Base-by-base conservation (phyloP, 139 green algal genomes). In the Ettlia oleoabundans region DNA sequence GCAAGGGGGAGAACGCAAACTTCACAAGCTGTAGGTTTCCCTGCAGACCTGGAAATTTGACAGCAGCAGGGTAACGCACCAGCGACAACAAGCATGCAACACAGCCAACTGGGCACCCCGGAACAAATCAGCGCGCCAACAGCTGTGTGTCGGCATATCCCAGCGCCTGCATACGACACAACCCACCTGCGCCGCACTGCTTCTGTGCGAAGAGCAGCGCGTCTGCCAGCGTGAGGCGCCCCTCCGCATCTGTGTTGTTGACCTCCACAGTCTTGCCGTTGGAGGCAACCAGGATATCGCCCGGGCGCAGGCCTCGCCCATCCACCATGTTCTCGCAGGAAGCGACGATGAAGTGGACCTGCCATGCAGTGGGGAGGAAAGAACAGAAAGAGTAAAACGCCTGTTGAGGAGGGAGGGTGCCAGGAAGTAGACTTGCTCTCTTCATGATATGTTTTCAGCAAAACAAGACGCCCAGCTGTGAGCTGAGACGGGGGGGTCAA, bases 261-360 rank as follows among this genome's bases (percentile, higher is more conserved):
- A 90, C 87, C 86, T 98, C 94, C 18, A 98, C 93, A 0, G 94
- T 98, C 88, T 96, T 98, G 38, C 96, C 97, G 64, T 95, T 97
- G 51, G 95, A 94, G 0, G 93, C 89, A 19, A 91, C 97, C 62
- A 99, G 88, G 70, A 99, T 91, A 84, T 99, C 97, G 13, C 97
- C 97, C 0, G 97, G 97, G 0, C 94, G 90, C 88, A 98, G 90
- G 38, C 93, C 96, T 37, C 84, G 85, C 58, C 89, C 89, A 70
- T 88, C 88, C n/a, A 99, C 92, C 97, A 99, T 98, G 92, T 99
- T 99, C 84, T 99, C 97, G 89, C 97, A 99, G 5, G 92, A 81
- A 5, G 97, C 97, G 10, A 96, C 88, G 67, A 99, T 97, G 86
- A 99, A 98, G 88, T 99, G 96, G 18, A 98, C 89, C 87, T 93